A percentile compares a stretch with the other conserved stretches of the same genome.
phyloP scores from a whole-genome alignment of 2,329 filamentous ascomycete species.

The Hymenoscyphus fructigenus region DNA sequence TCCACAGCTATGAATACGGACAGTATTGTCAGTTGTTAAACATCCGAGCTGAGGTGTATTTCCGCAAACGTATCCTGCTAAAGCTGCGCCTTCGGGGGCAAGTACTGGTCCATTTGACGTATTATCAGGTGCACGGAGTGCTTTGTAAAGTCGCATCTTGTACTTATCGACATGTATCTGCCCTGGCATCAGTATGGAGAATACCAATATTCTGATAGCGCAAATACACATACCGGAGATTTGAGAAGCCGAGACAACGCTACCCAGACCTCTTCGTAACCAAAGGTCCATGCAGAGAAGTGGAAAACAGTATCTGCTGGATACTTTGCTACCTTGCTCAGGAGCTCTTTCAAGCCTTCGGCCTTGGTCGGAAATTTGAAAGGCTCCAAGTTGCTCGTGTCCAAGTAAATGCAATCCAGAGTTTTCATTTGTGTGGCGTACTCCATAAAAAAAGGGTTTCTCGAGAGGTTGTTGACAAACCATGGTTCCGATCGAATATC shows the following conservation, averaged over 20 bases:
- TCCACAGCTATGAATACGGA: slow-evolving; percentile 83
- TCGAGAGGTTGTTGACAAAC: slow-evolving; percentile 74
- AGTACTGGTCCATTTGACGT: slow-evolving; percentile 37
- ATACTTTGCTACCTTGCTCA: slow-evolving; percentile 67
- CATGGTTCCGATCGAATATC: slow-evolving; percentile 84
- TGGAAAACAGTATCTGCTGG: slow-evolving; percentile 77
- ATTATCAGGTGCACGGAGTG: slow-evolving; percentile 51
- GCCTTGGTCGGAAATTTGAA: slow-evolving; percentile 60
- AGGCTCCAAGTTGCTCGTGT: slow-evolving; percentile 69
- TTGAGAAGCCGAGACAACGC: slow-evolving; percentile 70
- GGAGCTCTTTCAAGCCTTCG: slow-evolving; percentile 71
- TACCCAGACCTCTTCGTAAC: slow-evolving; percentile 90
- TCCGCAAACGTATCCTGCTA: slow-evolving; percentile 73
- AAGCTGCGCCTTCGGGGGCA: slow-evolving; percentile 60
- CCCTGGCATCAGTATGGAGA: slow-evolving; percentile 14
- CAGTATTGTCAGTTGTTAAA: slow-evolving; percentile 61
- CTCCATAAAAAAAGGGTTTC: slow-evolving; percentile 72
- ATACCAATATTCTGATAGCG: slow-evolving; percentile 12
- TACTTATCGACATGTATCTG: slow-evolving; percentile 83
- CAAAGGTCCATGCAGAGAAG: slow-evolving; percentile 87
- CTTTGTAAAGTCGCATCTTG: slow-evolving; percentile 69
- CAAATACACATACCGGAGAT: slow-evolving; percentile 50
- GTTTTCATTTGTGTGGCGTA: slow-evolving; percentile 66
- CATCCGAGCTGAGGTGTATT: slow-evolving; percentile 71
- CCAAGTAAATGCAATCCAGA: slow-evolving; percentile 82